Evolutionary conservation across 2,329 filamentous ascomycete genomes (phyloP).

Genomic region (Epicoccum nigrum): DNA sequence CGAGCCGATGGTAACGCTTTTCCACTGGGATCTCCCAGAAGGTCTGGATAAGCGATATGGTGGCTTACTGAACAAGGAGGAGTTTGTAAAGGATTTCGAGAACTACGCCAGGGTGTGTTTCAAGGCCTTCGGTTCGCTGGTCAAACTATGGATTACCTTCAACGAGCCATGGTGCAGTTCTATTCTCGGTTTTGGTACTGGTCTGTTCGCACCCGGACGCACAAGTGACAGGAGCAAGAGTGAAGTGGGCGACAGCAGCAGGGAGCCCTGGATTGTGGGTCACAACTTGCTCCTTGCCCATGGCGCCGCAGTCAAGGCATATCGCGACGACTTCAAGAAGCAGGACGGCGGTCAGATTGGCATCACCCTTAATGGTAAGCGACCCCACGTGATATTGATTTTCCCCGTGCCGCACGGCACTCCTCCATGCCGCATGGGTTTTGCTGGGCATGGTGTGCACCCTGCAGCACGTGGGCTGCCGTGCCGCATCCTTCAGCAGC

Average conservation of each 20-base stretch:
- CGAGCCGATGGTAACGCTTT: slow-evolving; percentile 79
- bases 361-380: slow-evolving; percentile 80
- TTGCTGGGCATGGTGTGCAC: slow-evolving; percentile 6
- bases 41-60: slow-evolving; percentile 80
- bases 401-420: slow-evolving; percentile 10
- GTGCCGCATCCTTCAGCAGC: slow-evolving; percentile 5
- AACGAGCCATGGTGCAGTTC: slow-evolving; percentile 89
- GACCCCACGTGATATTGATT: slow-evolving; percentile 23
- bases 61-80: slow-evolving; percentile 77
- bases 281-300: slow-evolving; percentile 83
- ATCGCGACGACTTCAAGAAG: slow-evolving; percentile 80
- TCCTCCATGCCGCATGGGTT: slow-evolving; percentile 6
- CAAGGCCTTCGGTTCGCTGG: slow-evolving; percentile 72
- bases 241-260: slow-evolving; percentile 72
- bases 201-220: slow-evolving; percentile 81
- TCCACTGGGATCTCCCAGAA: slow-evolving; percentile 88
- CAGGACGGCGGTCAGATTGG: slow-evolving; percentile 77
- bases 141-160: slow-evolving; percentile 89
- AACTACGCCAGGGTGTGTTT: slow-evolving; percentile 79
- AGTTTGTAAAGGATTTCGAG: slow-evolving; percentile 83
- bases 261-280: slow-evolving; percentile 82
- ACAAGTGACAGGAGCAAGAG: slow-evolving; percentile 77
- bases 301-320: slow-evolving; percentile 78
- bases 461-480: not conserved
- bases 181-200: slow-evolving; percentile 78